Evolutionary conservation across 2,329 filamentous ascomycete species (phyloP).

Genomic region (Ceratocystiopsis sp.): DNA sequence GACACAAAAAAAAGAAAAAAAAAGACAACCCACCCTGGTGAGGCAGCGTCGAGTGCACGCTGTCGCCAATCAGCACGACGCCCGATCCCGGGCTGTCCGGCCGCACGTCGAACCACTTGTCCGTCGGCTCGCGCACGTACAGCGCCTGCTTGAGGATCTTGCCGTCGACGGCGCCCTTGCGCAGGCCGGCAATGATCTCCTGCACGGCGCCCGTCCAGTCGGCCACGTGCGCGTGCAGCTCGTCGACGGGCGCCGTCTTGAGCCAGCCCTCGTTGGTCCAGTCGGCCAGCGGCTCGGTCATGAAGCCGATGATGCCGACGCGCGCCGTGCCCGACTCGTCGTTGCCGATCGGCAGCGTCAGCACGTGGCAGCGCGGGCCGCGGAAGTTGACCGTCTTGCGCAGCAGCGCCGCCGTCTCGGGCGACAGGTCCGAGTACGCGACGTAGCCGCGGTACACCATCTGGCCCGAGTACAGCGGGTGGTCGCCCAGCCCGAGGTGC

Average conservation of each 20-base stretch:
- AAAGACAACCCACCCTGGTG: conserved; percentile 26
- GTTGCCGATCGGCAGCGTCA: conserved; percentile 20
- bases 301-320: conserved; percentile 18
- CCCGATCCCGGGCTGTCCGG: conserved; percentile 28
- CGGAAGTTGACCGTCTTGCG: conserved; percentile 39
- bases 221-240: conserved; percentile 23
- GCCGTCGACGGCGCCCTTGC: conserved; percentile 17
- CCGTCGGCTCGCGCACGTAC: conserved; percentile 18
- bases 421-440: conserved; percentile 6
- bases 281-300: conserved; percentile 10
- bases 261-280: conserved; percentile 10
- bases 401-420: conserved; percentile 21
- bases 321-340: conserved; percentile 17
- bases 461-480: conserved; percentile 35
- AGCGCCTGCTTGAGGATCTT: conserved; percentile 13
- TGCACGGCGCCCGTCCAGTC: conserved; percentile 24
- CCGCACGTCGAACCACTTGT: conserved; percentile 25
- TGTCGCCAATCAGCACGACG: conserved; percentile 35
- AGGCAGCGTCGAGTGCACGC: conserved; percentile 37
- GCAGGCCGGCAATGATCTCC: conserved; percentile 25
- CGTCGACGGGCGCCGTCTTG: conserved; percentile 20
- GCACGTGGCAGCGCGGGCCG: conserved; percentile 18
- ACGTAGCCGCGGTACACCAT: conserved; percentile 39
- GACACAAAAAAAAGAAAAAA: too few relatives aligned
- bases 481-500: conserved; percentile 27